Base-by-base conservation (phyloP, 2,329 filamentous ascomycete species). In the Tolypocladium album region DNA sequence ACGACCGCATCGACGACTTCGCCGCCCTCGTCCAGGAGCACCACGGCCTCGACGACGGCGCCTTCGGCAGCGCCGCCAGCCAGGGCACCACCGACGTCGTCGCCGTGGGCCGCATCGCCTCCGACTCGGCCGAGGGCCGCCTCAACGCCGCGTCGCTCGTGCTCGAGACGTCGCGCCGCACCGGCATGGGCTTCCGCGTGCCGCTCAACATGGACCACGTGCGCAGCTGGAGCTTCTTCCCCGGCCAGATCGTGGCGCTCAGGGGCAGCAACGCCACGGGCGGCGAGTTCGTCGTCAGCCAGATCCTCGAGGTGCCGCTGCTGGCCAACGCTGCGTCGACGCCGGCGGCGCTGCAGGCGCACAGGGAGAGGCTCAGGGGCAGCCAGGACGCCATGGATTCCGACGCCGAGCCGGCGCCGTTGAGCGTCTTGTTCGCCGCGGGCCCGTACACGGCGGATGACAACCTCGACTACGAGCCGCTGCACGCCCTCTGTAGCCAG, bases 1-100 rank as follows among this genome's bases (percentile, higher is more conserved):
- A 99, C 74, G 93, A 97, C 74, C 83, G 92, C 67, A 97, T 99
- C 76, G 92, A 97, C 67, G 91, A 92, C 63, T 96, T 97, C 68
- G 81, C 85, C 61, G 76, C 79, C n/a, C 73, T 92, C 1, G 80
- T 96, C 6, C 86, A 90, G 74, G 83, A 88, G 60, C 80, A 92
- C 64, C 84, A 96, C 72, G 79, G 83, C 17, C 78, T 96, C 7
- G 89, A 94, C 22, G 88, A 94, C 61, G 82, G 84, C 22, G 88
- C 85, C 0, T 95, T 99, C 71, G 92, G 92, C 56, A 96, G 90
- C 70, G 91, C 94, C 15, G 89, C 90, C 27, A 86, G 83, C 59
- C 89, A 95, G 72, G 90, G 90, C 65, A 95, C 91, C 2, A 87
- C 85, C 27, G 91, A 96, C 68, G 85, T 97, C 42, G 85, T 97